Percentiles rank a stretch among this genome's conserved stretches.
Evolutionary conservation across 179 eudicot species (phyloP).

Genomic region (Silene vulgaris): DNA sequence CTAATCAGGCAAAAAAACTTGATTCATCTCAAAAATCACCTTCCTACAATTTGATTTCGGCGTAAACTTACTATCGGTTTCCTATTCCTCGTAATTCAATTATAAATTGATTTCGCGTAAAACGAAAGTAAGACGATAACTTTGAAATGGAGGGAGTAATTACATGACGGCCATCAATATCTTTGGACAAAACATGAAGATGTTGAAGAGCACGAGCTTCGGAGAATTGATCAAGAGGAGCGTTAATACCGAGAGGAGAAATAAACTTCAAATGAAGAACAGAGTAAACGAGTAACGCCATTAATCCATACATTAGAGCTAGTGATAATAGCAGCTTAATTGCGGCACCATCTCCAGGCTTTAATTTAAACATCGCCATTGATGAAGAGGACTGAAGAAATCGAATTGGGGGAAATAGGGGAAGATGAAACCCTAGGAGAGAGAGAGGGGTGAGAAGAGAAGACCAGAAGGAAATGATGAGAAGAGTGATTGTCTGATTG

Average conservation of each 20-base stretch:
- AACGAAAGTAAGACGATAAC: background rate
- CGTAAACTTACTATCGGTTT: too few relatives aligned
- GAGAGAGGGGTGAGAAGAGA: background rate
- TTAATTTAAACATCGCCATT: constrained; percentile 46
- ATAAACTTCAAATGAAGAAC: constrained; percentile 64
- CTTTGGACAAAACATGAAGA: constrained; percentile 56
- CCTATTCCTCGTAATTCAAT: too few relatives aligned
- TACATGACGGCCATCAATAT: constrained; percentile 79
- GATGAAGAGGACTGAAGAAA: too few relatives aligned
- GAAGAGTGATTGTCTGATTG: background rate
- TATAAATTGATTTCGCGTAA: background rate
- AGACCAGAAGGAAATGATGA: background rate
- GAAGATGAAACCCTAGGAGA: constrained; percentile 22
- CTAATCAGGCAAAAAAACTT: background rate
- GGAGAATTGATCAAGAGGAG: constrained; percentile 69
- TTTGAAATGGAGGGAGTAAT: background rate
- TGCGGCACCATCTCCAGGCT: constrained; percentile 42
- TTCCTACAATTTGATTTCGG: background rate
- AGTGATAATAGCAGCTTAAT: constrained; percentile 47
- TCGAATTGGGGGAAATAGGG: background rate
- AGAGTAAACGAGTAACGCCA: constrained; percentile 48
- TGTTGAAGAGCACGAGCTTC: constrained; percentile 78
- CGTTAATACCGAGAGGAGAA: constrained; percentile 53
- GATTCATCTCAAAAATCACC: background rate
- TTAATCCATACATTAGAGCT: constrained; percentile 48